A percentile compares a stretch with the other conserved stretches of the same genome.
Evolutionary conservation across 129 eudicot genomes (phyloP).

Genomic region (Artemisia tridentata): DNA sequence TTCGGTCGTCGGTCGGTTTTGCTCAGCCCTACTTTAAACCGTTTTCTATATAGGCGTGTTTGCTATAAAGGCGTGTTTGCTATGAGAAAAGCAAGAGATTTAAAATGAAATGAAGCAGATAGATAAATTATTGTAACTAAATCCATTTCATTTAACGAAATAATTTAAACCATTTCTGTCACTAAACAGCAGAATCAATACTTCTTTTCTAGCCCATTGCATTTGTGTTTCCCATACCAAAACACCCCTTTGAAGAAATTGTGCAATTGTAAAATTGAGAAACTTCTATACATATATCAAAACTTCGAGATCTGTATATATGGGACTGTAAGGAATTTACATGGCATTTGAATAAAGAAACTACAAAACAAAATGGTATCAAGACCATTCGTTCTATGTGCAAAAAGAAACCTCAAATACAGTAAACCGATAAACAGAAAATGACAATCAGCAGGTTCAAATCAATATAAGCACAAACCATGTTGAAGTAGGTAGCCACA

Average conservation of each 20-base stretch:
- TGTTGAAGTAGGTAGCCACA: conserved; percentile 10
- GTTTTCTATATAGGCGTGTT: too few species aligned
- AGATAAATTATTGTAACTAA: too few species aligned
- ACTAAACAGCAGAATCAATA: too few species aligned
- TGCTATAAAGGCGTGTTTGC: too few species aligned
- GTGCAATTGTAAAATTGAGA: conserved; percentile 7
- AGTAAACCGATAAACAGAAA: too few species aligned
- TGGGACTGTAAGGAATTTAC: conserved; percentile 25
- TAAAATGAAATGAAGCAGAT: too few species aligned
- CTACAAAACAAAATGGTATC: conserved; percentile 17
- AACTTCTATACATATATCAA: conserved; percentile 25
- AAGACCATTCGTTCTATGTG: conserved; percentile 4
- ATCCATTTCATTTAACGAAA: too few species aligned
- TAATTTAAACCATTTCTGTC: too few species aligned
- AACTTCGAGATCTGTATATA: conserved; percentile 22
- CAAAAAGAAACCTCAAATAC: neutral
- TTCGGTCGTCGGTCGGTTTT: too few species aligned
- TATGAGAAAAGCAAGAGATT: too few species aligned
- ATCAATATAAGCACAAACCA: conserved; percentile 9
- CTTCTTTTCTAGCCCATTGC: too few species aligned
- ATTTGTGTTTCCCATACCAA: neutral
- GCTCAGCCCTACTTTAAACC: too few species aligned
- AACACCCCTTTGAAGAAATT: neutral
- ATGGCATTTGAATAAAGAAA: conserved; percentile 19
- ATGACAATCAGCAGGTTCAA: conserved; percentile 4